Evolutionary conservation across 2,329 filamentous ascomycete genomes (phyloP), one percentile per base, ranked within the genome.

Genomic region (Paraphaeosphaeria minitans): DNA sequence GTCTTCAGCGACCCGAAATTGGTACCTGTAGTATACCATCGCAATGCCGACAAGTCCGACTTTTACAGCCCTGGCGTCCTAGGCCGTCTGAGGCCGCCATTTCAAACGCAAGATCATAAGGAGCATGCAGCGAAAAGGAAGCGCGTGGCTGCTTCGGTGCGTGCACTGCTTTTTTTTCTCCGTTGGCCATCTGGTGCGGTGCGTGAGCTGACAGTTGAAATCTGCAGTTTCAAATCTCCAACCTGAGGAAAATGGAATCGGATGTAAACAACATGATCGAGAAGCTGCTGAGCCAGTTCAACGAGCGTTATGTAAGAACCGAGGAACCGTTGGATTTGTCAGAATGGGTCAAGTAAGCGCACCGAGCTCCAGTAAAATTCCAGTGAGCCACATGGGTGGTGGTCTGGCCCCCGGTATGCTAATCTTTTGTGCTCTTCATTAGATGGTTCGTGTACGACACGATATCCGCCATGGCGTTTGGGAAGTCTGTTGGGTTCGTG

Each of bases 391-490:
- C n/a, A n/a, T n/a, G n/a, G n/a, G n/a, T n/a, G n/a, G n/a, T n/a
- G n/a, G n/a, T n/a, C n/a, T n/a, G n/a, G n/a, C n/a, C n/a, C n/a
- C n/a, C n/a, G n/a, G n/a, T n/a, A n/a, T n/a, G n/a, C n/a, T n/a
- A n/a, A n/a, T n/a, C n/a, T n/a, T n/a, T n/a, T n/a, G n/a, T n/a
- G n/a, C n/a, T n/a, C n/a, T n/a, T n/a, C n/a, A n/a, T n/a, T n/a
- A 50, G 47, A 22, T 50, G 47, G 47, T 50, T 50, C 22, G 47
- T 50, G 47, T 50, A 50, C 33, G 47, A 50, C 29, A 19, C 47
- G 27, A 50, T 50, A 3, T 50, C 47, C 6, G n/a, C 47, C 19
- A 50, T 50, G 47, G 47, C 47, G 27, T 50, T 50, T 16, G 47
- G 47, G 6, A 35, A 50, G n/a, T 7, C 5, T 6, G 47, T 50